Evolutionary conservation across 768 basidiomycete genomes (phyloP).

Genomic region (Lactarius sanguifluus): DNA sequence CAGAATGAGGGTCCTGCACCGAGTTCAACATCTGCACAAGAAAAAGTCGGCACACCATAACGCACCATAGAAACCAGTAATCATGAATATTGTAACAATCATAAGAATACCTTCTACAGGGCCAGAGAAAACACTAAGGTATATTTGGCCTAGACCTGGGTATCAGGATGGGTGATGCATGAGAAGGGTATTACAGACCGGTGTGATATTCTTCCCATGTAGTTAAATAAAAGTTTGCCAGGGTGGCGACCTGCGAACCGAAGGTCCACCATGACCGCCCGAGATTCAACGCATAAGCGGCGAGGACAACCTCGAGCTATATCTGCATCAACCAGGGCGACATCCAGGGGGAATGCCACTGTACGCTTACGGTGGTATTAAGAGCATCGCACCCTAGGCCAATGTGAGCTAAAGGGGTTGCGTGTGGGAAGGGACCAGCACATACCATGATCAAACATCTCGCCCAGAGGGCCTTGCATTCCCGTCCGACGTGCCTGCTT

Average conservation of each 20-base stretch:
- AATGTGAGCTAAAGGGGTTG: not conserved
- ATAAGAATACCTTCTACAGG: slow-evolving; percentile 96
- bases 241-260: slow-evolving; percentile 68
- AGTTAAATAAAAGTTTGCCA: slow-evolving; percentile 71
- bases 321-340: slow-evolving; percentile 7
- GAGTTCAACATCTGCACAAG: not conserved
- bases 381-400: slow-evolving; percentile 81
- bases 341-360: not conserved
- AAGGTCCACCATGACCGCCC: slow-evolving; percentile 98
- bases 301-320: slow-evolving; percentile 85
- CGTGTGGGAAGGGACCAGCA: slow-evolving; percentile 25
- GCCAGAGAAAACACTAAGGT: slow-evolving; percentile 90
- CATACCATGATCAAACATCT: slow-evolving; percentile 96
- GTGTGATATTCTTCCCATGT: slow-evolving; percentile 91
- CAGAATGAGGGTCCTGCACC: slow-evolving; percentile 71
- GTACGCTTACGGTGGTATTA: slow-evolving; percentile 75
- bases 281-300: slow-evolving; percentile 81
- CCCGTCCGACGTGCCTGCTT: slow-evolving; percentile 95
- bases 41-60: not conserved
- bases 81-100: slow-evolving; percentile 70
- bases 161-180: slow-evolving; percentile 8
- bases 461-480: slow-evolving; percentile 96
- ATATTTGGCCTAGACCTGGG: slow-evolving; percentile 64
- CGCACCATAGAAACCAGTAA: slow-evolving; percentile 76
- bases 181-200: slow-evolving; percentile 41